These are phyloP conservation scores for Rhizoclosmatium globosum DNA, from an alignment of 192 early-diverging fungal species.

Conservation along the genomic window DNA sequence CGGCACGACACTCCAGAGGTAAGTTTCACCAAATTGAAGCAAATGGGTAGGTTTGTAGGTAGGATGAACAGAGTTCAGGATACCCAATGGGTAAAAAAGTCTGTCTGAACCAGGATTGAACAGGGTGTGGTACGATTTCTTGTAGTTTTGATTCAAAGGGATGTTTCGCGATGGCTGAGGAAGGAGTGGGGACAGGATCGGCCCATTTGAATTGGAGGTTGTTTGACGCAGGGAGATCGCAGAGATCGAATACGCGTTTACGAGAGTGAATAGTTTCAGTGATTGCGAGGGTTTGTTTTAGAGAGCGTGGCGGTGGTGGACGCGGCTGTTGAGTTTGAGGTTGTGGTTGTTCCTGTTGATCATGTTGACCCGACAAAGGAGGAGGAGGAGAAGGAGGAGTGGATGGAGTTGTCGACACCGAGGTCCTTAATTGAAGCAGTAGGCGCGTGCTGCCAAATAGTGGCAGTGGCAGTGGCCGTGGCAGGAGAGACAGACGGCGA, in stretches of 20 bases:
- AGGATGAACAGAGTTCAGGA: conserved; percentile 65
- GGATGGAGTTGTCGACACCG: too few relatives aligned
- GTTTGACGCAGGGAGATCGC: background rate
- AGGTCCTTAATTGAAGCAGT: too few relatives aligned
- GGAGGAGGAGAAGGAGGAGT: too few relatives aligned
- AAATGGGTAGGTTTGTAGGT: conserved; percentile 65
- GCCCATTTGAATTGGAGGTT: conserved; percentile 16
- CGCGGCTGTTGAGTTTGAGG: background rate
- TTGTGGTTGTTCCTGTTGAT: background rate
- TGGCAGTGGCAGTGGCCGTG: too few relatives aligned
- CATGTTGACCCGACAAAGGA: too few relatives aligned
- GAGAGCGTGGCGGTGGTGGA: background rate
- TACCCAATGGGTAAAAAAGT: conserved; percentile 71
- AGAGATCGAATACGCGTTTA: conserved; percentile 6
- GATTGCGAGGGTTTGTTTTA: background rate
- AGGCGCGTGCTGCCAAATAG: too few relatives aligned
- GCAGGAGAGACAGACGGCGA: too few relatives aligned
- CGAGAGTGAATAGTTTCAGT: conserved; percentile 23
- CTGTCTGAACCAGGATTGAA: conserved; percentile 51
- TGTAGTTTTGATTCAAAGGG: background rate
- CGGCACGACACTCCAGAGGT: conserved; percentile 68
- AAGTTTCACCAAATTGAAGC: conserved; percentile 70
- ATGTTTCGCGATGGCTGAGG: background rate
- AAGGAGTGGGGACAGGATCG: background rate
- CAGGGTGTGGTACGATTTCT: background rate